These are phyloP conservation scores for Acanthamoeba culbertsoni DNA, from an alignment of 208 protist genomes.

Conservation along the genomic window DNA sequence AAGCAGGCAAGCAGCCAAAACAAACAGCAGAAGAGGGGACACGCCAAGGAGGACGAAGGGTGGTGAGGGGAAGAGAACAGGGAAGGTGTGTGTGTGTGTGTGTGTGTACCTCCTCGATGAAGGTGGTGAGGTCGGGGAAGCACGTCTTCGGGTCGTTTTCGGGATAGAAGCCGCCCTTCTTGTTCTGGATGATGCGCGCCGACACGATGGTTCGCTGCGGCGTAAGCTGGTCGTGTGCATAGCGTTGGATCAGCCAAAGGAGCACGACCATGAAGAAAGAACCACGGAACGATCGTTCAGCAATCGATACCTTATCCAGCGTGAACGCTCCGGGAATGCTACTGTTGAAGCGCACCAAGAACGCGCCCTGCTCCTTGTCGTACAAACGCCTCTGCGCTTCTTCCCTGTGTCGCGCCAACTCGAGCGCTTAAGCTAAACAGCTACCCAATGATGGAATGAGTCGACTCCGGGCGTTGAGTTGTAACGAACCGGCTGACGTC, in stretches of 20 bases:
- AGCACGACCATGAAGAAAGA: too few species aligned
- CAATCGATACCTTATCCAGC: not conserved
- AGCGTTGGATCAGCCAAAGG: too few species aligned
- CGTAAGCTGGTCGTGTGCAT: slow-evolving; percentile 14
- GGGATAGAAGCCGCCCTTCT: slow-evolving; percentile 1
- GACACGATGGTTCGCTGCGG: not conserved
- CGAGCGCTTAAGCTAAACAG: not conserved
- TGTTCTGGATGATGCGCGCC: slow-evolving; percentile 34
- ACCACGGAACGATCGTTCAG: too few species aligned
- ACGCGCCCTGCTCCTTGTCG: slow-evolving; percentile 32
- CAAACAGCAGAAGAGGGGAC: not conserved
- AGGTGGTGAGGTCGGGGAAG: not conserved
- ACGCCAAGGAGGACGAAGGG: not conserved
- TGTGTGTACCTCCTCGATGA: not conserved
- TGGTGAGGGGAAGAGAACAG: not conserved
- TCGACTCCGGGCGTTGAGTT: too few species aligned
- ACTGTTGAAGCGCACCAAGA: slow-evolving; percentile 35
- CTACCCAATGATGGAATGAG: not conserved
- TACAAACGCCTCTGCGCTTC: slow-evolving; percentile 44
- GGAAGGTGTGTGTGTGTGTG: not conserved
- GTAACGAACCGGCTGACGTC: slow-evolving; percentile 20
- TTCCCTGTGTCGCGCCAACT: slow-evolving; percentile 3
- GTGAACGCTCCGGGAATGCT: slow-evolving; percentile 41
- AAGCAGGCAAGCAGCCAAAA: not conserved
- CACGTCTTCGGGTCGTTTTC: not conserved